A percentile compares a stretch with the other conserved stretches of the same genome.
Evolutionary conservation across 345 rosid genomes (phyloP).

Genomic region (Draba incana): DNA sequence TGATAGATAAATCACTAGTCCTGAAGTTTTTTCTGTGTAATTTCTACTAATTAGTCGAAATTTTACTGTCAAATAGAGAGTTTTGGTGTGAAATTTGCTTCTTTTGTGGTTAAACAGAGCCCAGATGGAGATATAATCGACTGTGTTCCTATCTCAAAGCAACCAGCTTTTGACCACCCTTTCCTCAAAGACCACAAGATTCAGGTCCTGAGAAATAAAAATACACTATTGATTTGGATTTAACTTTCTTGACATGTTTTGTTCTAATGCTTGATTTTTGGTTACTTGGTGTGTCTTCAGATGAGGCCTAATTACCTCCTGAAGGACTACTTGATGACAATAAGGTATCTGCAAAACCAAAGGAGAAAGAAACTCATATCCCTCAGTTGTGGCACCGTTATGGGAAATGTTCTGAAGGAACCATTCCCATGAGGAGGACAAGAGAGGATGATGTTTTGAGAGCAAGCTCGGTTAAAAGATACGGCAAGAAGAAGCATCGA

Average conservation of each 20-base stretch:
- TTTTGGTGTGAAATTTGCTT: neutral
- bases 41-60: neutral
- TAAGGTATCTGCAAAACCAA: conserved; percentile 55
- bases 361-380: conserved; percentile 58
- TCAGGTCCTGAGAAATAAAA: conserved; percentile 54
- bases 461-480: conserved; percentile 72
- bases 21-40: neutral
- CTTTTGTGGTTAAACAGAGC: conserved; percentile 50
- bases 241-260: neutral
- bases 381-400: conserved; percentile 83
- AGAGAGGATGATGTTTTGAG: conserved; percentile 67
- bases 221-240: neutral
- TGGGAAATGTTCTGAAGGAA: conserved; percentile 65
- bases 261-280: neutral
- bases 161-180: conserved; percentile 97
- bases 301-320: conserved; percentile 86
- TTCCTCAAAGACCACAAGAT: conserved; percentile 93
- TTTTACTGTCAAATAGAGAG: conserved; percentile 1
- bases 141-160: conserved; percentile 81
- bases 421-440: conserved; percentile 71
- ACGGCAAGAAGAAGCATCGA: conserved; percentile 82
- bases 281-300: conserved; percentile 43
- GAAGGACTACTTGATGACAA: conserved; percentile 74
- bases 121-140: conserved; percentile 81
- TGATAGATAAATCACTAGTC: neutral